These are phyloP conservation scores for Aspergillus panamensis DNA, from an alignment of 495 filamentous ascomycete species.

Conservation along the genomic window DNA sequence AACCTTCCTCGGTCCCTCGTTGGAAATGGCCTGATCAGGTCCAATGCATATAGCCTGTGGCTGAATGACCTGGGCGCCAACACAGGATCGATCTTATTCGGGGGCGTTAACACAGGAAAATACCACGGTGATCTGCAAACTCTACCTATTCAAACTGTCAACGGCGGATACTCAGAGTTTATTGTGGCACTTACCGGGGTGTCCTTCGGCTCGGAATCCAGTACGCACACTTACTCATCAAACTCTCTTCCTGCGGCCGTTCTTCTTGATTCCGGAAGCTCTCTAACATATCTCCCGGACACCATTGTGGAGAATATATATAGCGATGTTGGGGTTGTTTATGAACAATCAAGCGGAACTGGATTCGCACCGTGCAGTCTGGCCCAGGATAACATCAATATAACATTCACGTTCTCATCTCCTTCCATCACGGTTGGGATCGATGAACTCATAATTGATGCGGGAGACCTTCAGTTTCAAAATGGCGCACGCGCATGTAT, in stretches of 20 bases:
- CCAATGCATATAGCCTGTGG: slow-evolving; percentile 74
- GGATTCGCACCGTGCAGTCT: slow-evolving; percentile 73
- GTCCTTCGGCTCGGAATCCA: slow-evolving; percentile 42
- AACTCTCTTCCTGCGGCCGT: slow-evolving; percentile 58
- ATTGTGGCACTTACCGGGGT: slow-evolving; percentile 74
- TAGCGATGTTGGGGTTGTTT: slow-evolving; percentile 59
- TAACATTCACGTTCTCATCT: slow-evolving; percentile 67
- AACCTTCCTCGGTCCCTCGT: slow-evolving; percentile 79
- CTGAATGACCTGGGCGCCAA: slow-evolving; percentile 56
- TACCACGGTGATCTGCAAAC: slow-evolving; percentile 69
- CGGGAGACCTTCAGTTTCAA: slow-evolving; percentile 53
- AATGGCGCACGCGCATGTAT: slow-evolving; percentile 63
- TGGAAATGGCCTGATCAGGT: slow-evolving; percentile 64
- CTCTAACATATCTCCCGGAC: slow-evolving; percentile 83
- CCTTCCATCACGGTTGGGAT: slow-evolving; percentile 69
- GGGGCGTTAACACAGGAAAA: slow-evolving; percentile 81
- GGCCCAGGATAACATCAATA: slow-evolving; percentile 50
- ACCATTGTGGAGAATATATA: slow-evolving; percentile 61
- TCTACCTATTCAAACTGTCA: slow-evolving; percentile 65
- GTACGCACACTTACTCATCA: slow-evolving; percentile 45
- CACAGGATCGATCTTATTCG: slow-evolving; percentile 83
- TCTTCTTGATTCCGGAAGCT: slow-evolving; percentile 87
- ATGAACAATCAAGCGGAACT: slow-evolving; percentile 44
- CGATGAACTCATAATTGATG: slow-evolving; percentile 72
- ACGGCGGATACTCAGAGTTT: slow-evolving; percentile 66